phyloP scores from a whole-genome alignment of 225 moss, liverwort and hornwort genomes.

The Antitrichia curtipendula region DNA sequence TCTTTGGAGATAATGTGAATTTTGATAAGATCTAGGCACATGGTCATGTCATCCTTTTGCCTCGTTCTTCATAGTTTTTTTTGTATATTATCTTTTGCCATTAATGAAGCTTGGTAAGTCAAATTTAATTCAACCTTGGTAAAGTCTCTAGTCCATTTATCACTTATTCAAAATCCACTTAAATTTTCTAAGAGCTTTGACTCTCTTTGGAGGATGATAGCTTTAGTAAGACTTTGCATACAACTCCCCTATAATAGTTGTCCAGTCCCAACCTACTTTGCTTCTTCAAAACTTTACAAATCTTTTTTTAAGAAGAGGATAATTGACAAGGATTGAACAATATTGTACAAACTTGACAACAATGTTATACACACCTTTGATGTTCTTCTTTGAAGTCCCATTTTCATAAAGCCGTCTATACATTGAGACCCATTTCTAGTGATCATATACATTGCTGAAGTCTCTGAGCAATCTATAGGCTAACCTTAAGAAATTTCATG shows the following conservation, averaged over 20 bases:
- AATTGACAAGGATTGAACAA: neutral
- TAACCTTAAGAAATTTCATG: neutral
- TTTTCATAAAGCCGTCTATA: no score
- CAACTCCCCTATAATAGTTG: neutral
- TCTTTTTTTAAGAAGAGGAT: no score
- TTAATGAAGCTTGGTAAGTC: neutral
- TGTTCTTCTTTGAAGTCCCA: no score
- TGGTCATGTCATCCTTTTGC: neutral
- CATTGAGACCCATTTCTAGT: neutral
- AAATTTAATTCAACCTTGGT: neutral
- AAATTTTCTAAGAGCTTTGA: neutral
- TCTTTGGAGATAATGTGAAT: no score
- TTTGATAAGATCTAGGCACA: no score
- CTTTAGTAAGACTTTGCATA: no score
- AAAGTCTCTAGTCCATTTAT: neutral
- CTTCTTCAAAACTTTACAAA: no score
- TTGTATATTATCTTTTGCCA: accelerated
- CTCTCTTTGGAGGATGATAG: no score
- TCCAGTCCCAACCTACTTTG: no score
- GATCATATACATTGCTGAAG: neutral
- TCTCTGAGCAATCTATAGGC: neutral
- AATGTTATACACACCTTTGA: no score
- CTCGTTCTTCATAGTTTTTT: neutral
- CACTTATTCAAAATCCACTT: neutral
- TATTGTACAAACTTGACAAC: no score